Evolutionary conservation across 2,329 filamentous ascomycete species (phyloP).

Genomic region (Aspergillus sergii): DNA sequence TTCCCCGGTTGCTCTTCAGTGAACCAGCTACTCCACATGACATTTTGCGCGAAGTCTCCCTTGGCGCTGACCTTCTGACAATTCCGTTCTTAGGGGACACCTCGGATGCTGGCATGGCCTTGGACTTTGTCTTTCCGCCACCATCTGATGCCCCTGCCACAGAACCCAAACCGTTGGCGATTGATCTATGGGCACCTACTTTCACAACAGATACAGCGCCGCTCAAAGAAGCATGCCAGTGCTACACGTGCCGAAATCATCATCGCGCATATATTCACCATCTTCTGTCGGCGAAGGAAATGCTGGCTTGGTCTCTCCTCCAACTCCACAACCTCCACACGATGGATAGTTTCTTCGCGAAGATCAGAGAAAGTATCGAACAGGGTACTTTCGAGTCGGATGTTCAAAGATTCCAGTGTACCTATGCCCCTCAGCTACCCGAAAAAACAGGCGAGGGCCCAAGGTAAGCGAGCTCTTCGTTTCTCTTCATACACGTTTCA

Average conservation of each 20-base stretch:
- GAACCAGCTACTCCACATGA: constrained; percentile 72
- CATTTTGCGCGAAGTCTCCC: constrained; percentile 71
- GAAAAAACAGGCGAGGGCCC: constrained; percentile 76
- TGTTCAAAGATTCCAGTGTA: constrained; percentile 60
- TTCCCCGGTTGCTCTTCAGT: constrained; percentile 77
- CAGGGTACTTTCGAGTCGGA: constrained; percentile 59
- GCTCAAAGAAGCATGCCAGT: constrained; percentile 66
- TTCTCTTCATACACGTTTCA: not conserved
- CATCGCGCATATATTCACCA: constrained; percentile 88
- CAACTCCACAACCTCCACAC: constrained; percentile 88
- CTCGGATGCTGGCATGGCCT: constrained; percentile 83
- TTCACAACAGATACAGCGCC: constrained; percentile 67
- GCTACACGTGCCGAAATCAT: constrained; percentile 82
- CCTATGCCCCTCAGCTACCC: constrained; percentile 73
- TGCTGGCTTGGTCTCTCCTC: constrained; percentile 92
- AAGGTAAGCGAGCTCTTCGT: constrained; percentile 49
- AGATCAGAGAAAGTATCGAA: constrained; percentile 66
- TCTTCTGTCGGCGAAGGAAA: constrained; percentile 85
- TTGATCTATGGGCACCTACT: constrained; percentile 72
- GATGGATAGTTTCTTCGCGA: constrained; percentile 71
- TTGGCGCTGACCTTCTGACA: constrained; percentile 79
- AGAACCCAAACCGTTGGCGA: constrained; percentile 60
- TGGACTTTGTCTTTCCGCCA: constrained; percentile 74
- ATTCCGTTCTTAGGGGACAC: constrained; percentile 72
- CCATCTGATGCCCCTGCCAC: constrained; percentile 21